Evolutionary conservation across 129 eudicot genomes (phyloP).

Genomic region (Flaveria linearis): DNA sequence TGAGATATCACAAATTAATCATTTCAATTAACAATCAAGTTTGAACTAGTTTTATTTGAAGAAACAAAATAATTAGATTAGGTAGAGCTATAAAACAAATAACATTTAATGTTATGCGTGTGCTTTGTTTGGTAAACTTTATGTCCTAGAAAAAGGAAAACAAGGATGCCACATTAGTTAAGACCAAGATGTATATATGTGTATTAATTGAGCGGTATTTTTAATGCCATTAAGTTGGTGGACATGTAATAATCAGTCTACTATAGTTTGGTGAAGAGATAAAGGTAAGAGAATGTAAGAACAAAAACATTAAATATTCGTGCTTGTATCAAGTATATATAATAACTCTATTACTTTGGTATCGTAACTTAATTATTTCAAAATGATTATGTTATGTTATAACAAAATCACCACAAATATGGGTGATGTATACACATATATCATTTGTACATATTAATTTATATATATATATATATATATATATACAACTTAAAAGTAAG

Average conservation of each 20-base stretch:
- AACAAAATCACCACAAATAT: neutral
- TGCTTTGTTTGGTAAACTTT: conserved; percentile 10
- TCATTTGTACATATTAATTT: neutral
- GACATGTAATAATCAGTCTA: conserved; percentile 21
- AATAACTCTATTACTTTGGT: neutral
- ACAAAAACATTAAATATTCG: neutral
- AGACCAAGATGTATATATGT: conserved; percentile 2
- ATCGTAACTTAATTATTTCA: neutral
- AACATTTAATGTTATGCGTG: neutral
- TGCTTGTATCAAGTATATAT: neutral
- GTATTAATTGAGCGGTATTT: neutral
- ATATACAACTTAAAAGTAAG: neutral
- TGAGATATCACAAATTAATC: neutral
- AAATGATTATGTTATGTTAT: neutral
- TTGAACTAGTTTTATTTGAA: neutral
- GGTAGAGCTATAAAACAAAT: neutral
- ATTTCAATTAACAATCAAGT: neutral
- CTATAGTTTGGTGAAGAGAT: conserved; percentile 17
- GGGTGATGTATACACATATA: neutral
- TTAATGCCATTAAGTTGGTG: conserved; percentile 1
- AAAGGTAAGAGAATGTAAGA: neutral
- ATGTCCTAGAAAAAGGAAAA: neutral
- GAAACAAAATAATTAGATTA: neutral
- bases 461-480: neutral
- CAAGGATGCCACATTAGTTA: neutral